Percentiles rank a stretch among this genome's conserved stretches.
These are phyloP conservation scores for Mortierella sp. DNA, from an alignment of 371 early-diverging fungal species.

Conservation along the genomic window DNA sequence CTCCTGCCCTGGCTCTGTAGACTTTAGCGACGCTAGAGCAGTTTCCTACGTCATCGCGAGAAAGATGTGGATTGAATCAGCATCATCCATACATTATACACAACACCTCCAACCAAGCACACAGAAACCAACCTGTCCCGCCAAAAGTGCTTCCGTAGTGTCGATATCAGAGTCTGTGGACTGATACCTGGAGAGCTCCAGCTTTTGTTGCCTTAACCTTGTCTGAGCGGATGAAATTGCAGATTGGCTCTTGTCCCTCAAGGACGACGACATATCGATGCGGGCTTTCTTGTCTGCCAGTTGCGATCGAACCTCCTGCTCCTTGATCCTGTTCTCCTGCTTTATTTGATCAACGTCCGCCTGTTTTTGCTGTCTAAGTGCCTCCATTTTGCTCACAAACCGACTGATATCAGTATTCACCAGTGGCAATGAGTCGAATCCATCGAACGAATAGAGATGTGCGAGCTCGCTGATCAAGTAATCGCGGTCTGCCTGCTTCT, in stretches of 20 bases:
- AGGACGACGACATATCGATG: slow-evolving; percentile 54
- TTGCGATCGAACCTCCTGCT: slow-evolving; percentile 42
- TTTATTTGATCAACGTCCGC: slow-evolving; percentile 27
- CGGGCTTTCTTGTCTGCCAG: slow-evolving; percentile 56
- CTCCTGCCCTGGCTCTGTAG: slow-evolving; percentile 27
- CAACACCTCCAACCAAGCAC: too few relatives aligned
- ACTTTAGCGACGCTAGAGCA: slow-evolving; percentile 7
- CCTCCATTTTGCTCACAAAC: slow-evolving; percentile 34
- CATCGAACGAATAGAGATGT: slow-evolving; percentile 15
- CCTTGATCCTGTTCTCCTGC: slow-evolving; percentile 15
- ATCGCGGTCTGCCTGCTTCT: slow-evolving; percentile 47
- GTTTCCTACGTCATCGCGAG: slow-evolving; percentile 15
- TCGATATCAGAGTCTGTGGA: slow-evolving; percentile 22
- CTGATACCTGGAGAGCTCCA: slow-evolving; percentile 22
- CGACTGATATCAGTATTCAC: slow-evolving; percentile 23
- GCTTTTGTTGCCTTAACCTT: slow-evolving; percentile 29
- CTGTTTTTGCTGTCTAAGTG: slow-evolving; percentile 17
- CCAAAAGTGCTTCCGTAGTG: slow-evolving; percentile 11
- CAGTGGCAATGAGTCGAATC: slow-evolving; percentile 30
- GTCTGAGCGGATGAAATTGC: slow-evolving; percentile 27
- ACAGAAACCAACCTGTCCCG: slow-evolving; percentile 32
- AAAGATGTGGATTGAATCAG: too few relatives aligned
- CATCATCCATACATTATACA: too few relatives aligned
- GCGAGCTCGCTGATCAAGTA: slow-evolving; percentile 29
- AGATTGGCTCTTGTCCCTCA: slow-evolving; percentile 16